Percentiles rank a stretch among this genome's conserved stretches.
Conservation (phyloP, 106 monocot species). For the Platanthera zijinensis region DNA sequence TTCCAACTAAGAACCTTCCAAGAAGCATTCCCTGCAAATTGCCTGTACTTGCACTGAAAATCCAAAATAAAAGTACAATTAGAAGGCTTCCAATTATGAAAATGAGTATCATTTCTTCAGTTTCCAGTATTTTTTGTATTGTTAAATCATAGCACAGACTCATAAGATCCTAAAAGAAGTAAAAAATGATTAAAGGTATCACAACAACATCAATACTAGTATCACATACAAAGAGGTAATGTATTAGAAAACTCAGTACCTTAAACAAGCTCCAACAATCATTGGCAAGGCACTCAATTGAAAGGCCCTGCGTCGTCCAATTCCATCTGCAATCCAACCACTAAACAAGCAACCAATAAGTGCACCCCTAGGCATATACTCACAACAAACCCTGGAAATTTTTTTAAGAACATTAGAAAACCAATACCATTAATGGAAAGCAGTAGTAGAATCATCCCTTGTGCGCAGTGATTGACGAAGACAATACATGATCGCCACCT, state of each 20-base stretch:
- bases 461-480: no score
- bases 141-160: not conserved
- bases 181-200: not conserved
- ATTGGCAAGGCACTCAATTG: constrained; percentile 90
- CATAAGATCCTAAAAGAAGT: not conserved
- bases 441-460: no score
- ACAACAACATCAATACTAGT: not conserved
- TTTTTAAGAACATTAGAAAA: not conserved
- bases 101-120: not conserved
- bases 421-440: not conserved
- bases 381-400: constrained; percentile 78
- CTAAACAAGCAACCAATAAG: constrained; percentile 86
- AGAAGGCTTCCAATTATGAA: not conserved
- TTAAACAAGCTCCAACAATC: constrained; percentile 72
- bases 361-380: constrained; percentile 91
- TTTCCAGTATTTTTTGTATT: not conserved
- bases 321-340: constrained; percentile 80
- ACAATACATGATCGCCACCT: no score
- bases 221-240: not conserved
- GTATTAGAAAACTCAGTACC: constrained; percentile 25
- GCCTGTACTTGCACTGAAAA: constrained; percentile 63
- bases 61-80: not conserved
- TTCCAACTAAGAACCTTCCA: constrained; percentile 95
- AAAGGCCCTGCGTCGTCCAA: constrained; percentile 80
- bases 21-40: constrained; percentile 74